Base-by-base conservation (phyloP, 2,329 filamentous ascomycete species). In the Arthrobotrys megalospora region DNA sequence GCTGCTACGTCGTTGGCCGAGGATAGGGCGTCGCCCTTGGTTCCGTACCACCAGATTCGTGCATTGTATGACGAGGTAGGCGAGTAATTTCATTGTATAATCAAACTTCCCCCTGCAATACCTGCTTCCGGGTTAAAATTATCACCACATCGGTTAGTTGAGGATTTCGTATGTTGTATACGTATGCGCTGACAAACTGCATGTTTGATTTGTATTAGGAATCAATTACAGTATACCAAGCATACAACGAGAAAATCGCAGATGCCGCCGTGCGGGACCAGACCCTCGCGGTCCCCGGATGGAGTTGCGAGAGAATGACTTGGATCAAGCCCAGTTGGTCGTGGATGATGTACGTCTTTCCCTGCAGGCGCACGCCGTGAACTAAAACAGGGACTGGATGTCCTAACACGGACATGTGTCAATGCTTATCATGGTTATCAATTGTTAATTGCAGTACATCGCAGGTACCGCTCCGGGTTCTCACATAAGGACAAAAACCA, bases 321-420 rank as follows among this genome's bases (percentile, higher is more conserved):
- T 91, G 89, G 89, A 87, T 91, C 80, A 91, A 91, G 81, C 89
- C 89, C 0, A 88, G 86, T 75, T 91, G 89, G 86, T 84, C 85
- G 55, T 91, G 89, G 89, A 83, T 76, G 77, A 80, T 71, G 82
- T 82, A 63, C 79, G 79, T 16, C 68, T 79, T 62, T 81, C 11
- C 45, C 71, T 55, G 60, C 68, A 19, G 58, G 47, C 67, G 72
- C 52, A 36, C 47, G 81, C 38, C 75, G 41, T 47, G 19, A 67
- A 73, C 14, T n/a, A 63, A 19, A 70, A 79, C 14, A 80, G 82
- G 38, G 65, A 28, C 24, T 67, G 7, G 66, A 55, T n/a, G 24
- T 32, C 48, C 28, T 8, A 3, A 53, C 4, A n/a, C 8, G 55
- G 55, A 60, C n/a, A 60, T 43, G 19, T 41, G 34, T 24, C 19